phyloP scores from a whole-genome alignment of 441 rosid genomes.

The Melastoma candidum region DNA sequence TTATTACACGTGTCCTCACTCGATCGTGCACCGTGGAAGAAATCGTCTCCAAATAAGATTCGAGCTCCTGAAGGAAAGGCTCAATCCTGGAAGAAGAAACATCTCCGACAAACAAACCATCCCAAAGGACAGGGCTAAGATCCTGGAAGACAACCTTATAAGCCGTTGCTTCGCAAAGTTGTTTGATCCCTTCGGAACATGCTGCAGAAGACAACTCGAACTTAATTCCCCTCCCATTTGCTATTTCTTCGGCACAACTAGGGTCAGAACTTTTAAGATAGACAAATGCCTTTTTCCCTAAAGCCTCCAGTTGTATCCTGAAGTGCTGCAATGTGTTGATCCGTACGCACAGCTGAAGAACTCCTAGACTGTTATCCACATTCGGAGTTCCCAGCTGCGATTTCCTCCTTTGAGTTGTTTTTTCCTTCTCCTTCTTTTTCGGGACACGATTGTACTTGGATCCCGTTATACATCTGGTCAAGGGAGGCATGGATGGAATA shows the following conservation, averaged over 20 bases:
- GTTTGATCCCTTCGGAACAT: slow-evolving; percentile 54
- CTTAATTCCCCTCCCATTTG: slow-evolving; percentile 25
- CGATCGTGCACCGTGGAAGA: slow-evolving; percentile 52
- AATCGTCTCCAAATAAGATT: slow-evolving; percentile 43
- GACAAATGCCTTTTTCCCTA: slow-evolving; percentile 31
- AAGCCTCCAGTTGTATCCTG: slow-evolving; percentile 33
- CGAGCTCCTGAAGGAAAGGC: slow-evolving; percentile 59
- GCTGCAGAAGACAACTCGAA: slow-evolving; percentile 41
- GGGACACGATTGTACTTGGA: slow-evolving; percentile 46
- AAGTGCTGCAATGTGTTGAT: slow-evolving; percentile 48
- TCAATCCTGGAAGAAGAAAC: slow-evolving; percentile 76
- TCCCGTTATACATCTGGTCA: slow-evolving; percentile 52
- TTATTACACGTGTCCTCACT: slow-evolving; percentile 47
- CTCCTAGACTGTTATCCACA: slow-evolving; percentile 29
- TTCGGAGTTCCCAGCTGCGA: slow-evolving; percentile 30
- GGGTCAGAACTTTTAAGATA: slow-evolving; percentile 37
- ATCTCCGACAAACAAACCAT: slow-evolving; percentile 52
- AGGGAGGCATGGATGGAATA: slow-evolving; percentile 49
- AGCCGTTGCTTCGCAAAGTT: slow-evolving; percentile 43
- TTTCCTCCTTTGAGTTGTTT: slow-evolving; percentile 31
- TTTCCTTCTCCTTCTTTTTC: slow-evolving; percentile 46
- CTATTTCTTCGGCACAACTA: slow-evolving; percentile 12
- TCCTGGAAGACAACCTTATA: slow-evolving; percentile 44
- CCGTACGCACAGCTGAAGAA: slow-evolving; percentile 57
- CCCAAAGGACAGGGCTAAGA: slow-evolving; percentile 57